Conservation (phyloP, 805 yeast genomes). For the Saccharomycopsis sp. region DNA sequence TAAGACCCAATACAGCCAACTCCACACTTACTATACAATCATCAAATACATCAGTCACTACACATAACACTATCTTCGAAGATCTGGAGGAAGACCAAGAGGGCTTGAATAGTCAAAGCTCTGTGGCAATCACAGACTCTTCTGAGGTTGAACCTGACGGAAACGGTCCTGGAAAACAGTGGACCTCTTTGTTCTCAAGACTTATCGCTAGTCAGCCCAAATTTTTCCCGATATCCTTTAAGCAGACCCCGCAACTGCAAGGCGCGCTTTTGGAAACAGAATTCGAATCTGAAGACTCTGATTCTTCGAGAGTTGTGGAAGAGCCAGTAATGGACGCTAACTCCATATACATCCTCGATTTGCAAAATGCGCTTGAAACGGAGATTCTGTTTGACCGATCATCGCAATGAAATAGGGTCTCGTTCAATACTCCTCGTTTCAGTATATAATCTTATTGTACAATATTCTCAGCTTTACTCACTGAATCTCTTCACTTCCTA, state of each 20-base stretch:
- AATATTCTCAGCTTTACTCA: background rate
- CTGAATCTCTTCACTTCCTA: background rate
- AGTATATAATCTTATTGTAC: background rate
- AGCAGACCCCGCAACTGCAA: background rate
- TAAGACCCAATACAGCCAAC: background rate
- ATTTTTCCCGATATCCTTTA: background rate
- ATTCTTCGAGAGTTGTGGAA: background rate
- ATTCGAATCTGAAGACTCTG: background rate
- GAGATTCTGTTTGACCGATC: background rate
- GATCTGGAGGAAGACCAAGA: background rate
- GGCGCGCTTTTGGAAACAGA: background rate
- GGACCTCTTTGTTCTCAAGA: background rate
- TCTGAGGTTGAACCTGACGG: background rate
- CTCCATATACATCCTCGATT: slow-evolving; percentile 2
- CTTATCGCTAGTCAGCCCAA: background rate
- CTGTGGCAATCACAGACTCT: background rate
- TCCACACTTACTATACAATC: background rate
- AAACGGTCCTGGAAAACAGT: background rate
- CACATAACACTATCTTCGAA: background rate
- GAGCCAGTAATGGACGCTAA: slow-evolving; percentile 2
- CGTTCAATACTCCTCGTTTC: background rate
- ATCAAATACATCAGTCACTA: background rate
- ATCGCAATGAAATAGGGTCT: too few relatives aligned
- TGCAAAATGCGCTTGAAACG: slow-evolving; percentile 7
- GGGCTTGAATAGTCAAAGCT: background rate